Conservation (phyloP, 805 yeast species). For the Kockiozyma suomiensis region DNA sequence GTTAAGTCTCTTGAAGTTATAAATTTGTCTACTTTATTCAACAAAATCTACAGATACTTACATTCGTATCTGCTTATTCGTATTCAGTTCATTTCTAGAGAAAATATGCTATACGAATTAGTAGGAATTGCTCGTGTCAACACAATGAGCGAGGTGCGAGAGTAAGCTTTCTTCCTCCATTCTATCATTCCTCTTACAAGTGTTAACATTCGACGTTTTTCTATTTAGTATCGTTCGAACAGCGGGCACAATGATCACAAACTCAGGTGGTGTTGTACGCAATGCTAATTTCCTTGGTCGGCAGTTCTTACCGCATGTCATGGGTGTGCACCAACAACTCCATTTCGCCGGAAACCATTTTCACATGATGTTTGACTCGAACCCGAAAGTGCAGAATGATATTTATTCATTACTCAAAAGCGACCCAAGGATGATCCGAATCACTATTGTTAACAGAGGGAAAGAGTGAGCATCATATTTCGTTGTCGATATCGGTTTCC, state of each 20-base stretch:
- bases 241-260: constrained; percentile 77
- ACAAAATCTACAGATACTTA: too few relatives aligned
- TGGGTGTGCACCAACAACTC: constrained; percentile 81
- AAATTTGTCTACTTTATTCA: too few relatives aligned
- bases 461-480: not conserved
- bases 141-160: constrained; percentile 64
- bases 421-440: constrained; percentile 89
- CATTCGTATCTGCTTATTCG: too few relatives aligned
- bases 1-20: too few relatives aligned
- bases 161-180: constrained; percentile 36
- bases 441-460: constrained; percentile 46
- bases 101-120: constrained; percentile 79
- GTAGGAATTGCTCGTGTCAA: constrained; percentile 86
- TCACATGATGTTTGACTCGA: constrained; percentile 80
- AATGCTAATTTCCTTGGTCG: constrained; percentile 78
- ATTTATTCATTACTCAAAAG: constrained; percentile 74
- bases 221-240: constrained; percentile 53
- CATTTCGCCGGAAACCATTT: constrained; percentile 92
- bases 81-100: too few relatives aligned
- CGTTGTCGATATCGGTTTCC: too few relatives aligned
- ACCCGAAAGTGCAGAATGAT: constrained; percentile 84
- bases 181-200: not conserved
- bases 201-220: not conserved
- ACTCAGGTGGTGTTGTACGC: constrained; percentile 93
- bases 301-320: constrained; percentile 74